These are phyloP conservation scores for Globisporangium okanoganense DNA, from an alignment of 352 stramenopile genomes.

Conservation along the genomic window DNA sequence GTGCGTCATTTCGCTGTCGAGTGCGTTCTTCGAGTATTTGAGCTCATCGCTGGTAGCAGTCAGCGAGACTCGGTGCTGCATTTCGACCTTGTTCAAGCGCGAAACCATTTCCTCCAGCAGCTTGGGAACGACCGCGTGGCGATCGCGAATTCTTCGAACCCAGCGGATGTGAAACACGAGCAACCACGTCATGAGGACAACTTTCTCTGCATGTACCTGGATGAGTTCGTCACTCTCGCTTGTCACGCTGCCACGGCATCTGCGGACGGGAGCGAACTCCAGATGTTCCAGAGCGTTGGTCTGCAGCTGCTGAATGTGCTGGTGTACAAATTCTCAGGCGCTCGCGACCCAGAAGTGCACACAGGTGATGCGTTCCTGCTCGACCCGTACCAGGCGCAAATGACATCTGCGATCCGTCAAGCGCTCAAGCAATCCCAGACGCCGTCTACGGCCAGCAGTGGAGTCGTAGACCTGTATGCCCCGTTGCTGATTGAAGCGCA, in stretches of 20 bases:
- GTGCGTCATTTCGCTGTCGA: constrained; percentile 76
- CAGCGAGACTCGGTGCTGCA: constrained; percentile 36
- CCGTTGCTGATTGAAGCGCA: constrained; percentile 69
- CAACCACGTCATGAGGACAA: constrained; percentile 27
- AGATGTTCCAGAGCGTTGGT: constrained; percentile 74
- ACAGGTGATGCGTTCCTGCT: constrained; percentile 54
- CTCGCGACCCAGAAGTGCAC: constrained; percentile 65
- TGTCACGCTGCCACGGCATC: constrained; percentile 76
- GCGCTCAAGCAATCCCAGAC: constrained; percentile 54
- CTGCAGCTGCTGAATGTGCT: constrained; percentile 66
- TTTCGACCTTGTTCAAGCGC: constrained; percentile 63
- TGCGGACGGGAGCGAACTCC: constrained; percentile 61
- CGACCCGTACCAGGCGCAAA: constrained; percentile 80
- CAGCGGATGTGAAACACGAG: neutral
- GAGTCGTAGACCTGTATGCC: constrained; percentile 46
- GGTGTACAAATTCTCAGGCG: constrained; percentile 48
- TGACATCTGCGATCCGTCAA: constrained; percentile 76
- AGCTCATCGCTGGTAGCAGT: constrained; percentile 35
- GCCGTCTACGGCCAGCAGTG: constrained; percentile 8
- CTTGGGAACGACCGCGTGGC: constrained; percentile 10
- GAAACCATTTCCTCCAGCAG: constrained; percentile 42
- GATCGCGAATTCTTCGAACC: neutral
- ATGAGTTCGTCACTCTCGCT: constrained; percentile 83
- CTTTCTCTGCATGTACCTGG: constrained; percentile 85
- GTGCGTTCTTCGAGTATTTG: constrained; percentile 73